phyloP scores from a whole-genome alignment of 495 filamentous ascomycete genomes.

The Penicillium arizonense region DNA sequence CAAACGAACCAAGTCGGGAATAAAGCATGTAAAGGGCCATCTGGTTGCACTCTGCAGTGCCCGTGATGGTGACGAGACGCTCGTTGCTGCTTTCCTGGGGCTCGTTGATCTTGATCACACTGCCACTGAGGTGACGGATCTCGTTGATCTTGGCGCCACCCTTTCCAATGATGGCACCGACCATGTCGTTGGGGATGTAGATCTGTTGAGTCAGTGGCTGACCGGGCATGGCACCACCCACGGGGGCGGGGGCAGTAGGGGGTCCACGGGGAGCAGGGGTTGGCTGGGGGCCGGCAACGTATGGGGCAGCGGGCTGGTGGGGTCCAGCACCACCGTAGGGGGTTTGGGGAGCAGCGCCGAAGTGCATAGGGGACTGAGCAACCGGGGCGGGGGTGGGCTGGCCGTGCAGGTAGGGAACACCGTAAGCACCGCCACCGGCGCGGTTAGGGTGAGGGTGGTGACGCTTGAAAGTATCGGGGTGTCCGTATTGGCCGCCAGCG shows the following conservation, averaged over 20 bases:
- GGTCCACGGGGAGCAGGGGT: conserved; percentile 49
- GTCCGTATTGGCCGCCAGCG: conserved; percentile 85
- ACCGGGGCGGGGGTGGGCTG: conserved; percentile 60
- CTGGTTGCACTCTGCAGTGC: conserved; percentile 96
- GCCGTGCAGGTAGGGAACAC: conserved; percentile 69
- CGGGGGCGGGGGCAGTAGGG: conserved; percentile 60
- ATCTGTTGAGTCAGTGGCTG: conserved; percentile 96
- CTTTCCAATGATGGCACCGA: conserved; percentile 98
- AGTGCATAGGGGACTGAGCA: conserved; percentile 67
- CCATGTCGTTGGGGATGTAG: conserved; percentile 99
- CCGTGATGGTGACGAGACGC: conserved; percentile 93
- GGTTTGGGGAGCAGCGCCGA: conserved; percentile 64
- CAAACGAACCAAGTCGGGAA: conserved; percentile 81
- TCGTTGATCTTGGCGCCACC: conserved; percentile 99
- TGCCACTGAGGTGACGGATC: conserved; percentile 92
- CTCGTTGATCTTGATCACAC: conserved; percentile 99
- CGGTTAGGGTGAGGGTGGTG: conserved; percentile 65
- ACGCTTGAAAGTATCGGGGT: conserved; percentile 81
- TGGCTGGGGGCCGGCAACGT: conserved; percentile 56
- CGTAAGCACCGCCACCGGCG: conserved; percentile 61
- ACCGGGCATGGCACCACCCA: conserved; percentile 73
- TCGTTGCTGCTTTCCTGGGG: conserved; percentile 99
- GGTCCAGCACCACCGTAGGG: conserved; percentile 74
- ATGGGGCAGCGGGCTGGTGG: conserved; percentile 64
- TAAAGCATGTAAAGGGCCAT: conserved; percentile 99